Conservation (phyloP, 1,284 basidiomycete species). For the Hypsizygus ulmarius region DNA sequence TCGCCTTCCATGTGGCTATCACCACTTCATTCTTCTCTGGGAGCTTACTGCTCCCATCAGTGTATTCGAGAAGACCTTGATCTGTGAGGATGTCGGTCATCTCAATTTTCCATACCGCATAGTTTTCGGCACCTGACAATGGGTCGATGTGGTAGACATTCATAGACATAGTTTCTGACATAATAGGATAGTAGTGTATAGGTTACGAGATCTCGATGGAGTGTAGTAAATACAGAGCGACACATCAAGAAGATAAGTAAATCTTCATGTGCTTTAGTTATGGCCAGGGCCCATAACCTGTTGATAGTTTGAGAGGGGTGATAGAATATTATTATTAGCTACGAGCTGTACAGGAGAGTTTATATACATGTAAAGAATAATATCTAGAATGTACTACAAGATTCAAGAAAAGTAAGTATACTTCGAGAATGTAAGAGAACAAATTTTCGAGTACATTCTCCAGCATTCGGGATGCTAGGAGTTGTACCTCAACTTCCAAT, state of each 20-base stretch:
- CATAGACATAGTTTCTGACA: not conserved
- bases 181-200: not conserved
- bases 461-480: no score
- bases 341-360: no score
- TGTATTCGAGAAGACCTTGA: conserved; percentile 22
- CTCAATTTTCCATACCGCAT: conserved; percentile 29
- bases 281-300: conserved; percentile 21
- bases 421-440: no score
- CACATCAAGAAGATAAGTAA: no score
- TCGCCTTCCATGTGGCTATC: conserved; percentile 20
- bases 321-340: no score
- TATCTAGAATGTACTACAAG: no score
- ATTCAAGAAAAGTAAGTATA: no score
- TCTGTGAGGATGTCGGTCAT: conserved; percentile 32
- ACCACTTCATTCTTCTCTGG: conserved; percentile 2
- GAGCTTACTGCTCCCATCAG: conserved; percentile 1
- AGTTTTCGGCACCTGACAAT: conserved; percentile 30
- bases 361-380: no score
- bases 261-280: conserved; percentile 6
- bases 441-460: no score
- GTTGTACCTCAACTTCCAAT: no score
- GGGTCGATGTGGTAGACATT: conserved; percentile 28
- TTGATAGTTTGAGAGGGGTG: no score
- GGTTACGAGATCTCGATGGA: not conserved
- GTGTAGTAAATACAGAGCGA: not conserved